Base-by-base conservation (phyloP, 1,284 basidiomycete species). In the Pholiota adiposa region DNA sequence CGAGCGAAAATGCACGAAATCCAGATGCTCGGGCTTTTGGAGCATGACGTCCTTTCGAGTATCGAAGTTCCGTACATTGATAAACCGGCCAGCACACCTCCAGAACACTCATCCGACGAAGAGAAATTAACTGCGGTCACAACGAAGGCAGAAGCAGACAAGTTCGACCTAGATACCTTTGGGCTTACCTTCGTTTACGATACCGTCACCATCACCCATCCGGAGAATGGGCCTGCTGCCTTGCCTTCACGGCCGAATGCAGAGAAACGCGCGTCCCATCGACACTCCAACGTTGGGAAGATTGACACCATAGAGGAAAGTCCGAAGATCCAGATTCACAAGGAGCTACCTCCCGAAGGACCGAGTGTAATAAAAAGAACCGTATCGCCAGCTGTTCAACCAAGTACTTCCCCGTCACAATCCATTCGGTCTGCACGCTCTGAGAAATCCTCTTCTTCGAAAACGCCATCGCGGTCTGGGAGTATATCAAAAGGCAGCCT, bases 1-100 rank as follows among this genome's bases (percentile, higher is more conserved):
- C 87, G 94, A 43, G 94, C 92, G 38, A 94, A 93, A 75, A 96
- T 97, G 93, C 92, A 94, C 67, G 92, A 96, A 70, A 94, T 97
- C 48, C 92, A 97, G 70, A 96, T 94, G 92, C 83, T 97, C 7
- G 95, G 95, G 3, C 79, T 96, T 8, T 79, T 97, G 50, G 94
- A 95, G 66, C 92, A 96, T 69, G 95, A 95, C 70, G 88, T 94
- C 31, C 87, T 91, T 29, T 85, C 92, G 16, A 92, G 90, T 63
- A 96, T 97, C 59, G 92, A 90, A 62, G 87, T 94, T 12, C 94
- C 93, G 3, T 85, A 87, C 69, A 77, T 94, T 5, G 79, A 82
- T 3, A 82, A 81, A 11, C 34, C 23, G 2, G 27, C 27, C 31
- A 27, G 27, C 31, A 25, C 49, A 34, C 73, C 76, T 16, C 51